Base-by-base conservation (phyloP, 208 protist species). In the Jaenimonas drosophilae region DNA sequence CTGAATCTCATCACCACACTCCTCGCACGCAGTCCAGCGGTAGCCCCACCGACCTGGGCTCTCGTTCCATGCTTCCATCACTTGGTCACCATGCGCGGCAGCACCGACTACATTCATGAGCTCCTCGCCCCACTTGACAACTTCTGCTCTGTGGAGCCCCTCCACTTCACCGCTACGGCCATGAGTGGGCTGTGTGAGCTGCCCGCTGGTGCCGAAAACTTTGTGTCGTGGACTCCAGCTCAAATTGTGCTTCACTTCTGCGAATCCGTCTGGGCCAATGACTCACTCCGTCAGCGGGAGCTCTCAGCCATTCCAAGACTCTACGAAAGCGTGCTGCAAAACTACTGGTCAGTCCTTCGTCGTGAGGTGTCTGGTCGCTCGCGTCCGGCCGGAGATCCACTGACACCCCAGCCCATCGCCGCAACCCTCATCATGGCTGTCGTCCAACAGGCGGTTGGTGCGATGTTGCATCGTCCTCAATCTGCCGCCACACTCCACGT, bases 41-140 rank as follows among this genome's bases (percentile, higher is more conserved):
- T 96, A 19, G 63, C 64, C 5, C 52, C 70, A 27, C 29, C 38
- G 0, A 64, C 65, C 40, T 94, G 86, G 83, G 64, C 61, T 19
- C 57, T 94, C 24, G 32, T 89, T 34, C 64, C 72, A 42, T 85
- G 71, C 52, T 40, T 88, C 27, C 54, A 88, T 55, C 72, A 69
- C 17, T 45, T 90, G 11, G 42, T 88, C 14, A 59, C 69, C 19
- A 32, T 67, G 27, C 64, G 70, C 17, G 86, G 73, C 30, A 76
- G 85, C 1, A 57, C 70, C 6, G 90, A 97, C 55, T 96, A 96
- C 59, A 82, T 96, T 58, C 42, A 46, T 3, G 47, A 84, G 37
- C 75, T 96, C 45, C 68, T 97, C 19, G 64, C 84, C 19, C 84
- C 88, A 27, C 45, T 96, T 7, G 90, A 97, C 51, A 96, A 96